Evolutionary conservation across 2,329 filamentous ascomycete genomes (phyloP).

Genomic region (Talaromyces sp.): DNA sequence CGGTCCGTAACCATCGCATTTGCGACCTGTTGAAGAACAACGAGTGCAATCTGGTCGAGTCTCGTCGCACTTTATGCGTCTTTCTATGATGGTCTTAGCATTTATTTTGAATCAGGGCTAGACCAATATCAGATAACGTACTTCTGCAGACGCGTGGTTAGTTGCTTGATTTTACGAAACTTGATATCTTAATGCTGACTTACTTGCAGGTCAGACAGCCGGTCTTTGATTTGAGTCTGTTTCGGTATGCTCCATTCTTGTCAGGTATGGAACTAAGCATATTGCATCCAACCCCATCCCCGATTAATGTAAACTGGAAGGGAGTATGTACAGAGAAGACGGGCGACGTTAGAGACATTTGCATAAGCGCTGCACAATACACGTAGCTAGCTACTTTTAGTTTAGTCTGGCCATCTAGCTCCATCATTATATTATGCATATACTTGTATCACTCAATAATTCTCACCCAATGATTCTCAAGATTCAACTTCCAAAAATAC

Average conservation of each 20-base stretch:
- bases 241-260: neutral
- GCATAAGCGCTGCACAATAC: neutral
- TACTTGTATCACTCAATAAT: no score
- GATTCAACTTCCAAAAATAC: neutral
- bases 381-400: neutral
- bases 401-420: neutral
- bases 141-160: neutral
- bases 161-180: neutral
- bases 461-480: no score
- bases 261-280: neutral
- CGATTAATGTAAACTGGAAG: neutral
- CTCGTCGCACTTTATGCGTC: conserved; percentile 34
- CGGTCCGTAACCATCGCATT: conserved; percentile 31
- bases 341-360: neutral
- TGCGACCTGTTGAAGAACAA: conserved; percentile 32
- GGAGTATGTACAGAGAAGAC: neutral
- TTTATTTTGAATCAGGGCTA: neutral
- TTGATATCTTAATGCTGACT: neutral
- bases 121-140: neutral
- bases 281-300: neutral
- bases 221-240: conserved; percentile 10
- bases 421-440: neutral
- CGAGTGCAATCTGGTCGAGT: conserved; percentile 27
- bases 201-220: conserved; percentile 18
- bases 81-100: conserved; percentile 17